Evolutionary conservation across 805 yeast species (phyloP).

Genomic region (Saccharomycopsis schoenii): DNA sequence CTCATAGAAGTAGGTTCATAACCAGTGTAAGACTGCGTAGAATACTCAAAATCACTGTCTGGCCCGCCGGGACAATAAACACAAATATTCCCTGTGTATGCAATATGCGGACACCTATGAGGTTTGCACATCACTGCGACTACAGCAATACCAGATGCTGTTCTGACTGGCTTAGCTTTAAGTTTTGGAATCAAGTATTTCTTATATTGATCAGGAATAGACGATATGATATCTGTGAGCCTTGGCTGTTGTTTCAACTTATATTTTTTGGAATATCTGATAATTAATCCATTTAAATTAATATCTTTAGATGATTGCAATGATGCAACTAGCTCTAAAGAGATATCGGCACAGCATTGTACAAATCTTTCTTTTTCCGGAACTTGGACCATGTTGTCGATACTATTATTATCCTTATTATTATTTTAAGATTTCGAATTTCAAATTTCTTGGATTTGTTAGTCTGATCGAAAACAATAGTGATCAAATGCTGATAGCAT

Average conservation of each 20-base stretch:
- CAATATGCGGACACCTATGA: conserved; percentile 97
- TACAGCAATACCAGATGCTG: conserved; percentile 97
- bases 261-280: conserved; percentile 78
- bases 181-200: conserved; percentile 84
- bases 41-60: conserved; percentile 94
- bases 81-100: conserved; percentile 96
- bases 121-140: conserved; percentile 99
- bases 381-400: conserved; percentile 26
- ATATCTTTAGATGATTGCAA: conserved; percentile 66
- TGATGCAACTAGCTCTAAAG: conserved; percentile 74
- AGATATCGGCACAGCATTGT: conserved; percentile 87
- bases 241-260: conserved; percentile 88
- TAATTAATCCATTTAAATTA: conserved; percentile 83
- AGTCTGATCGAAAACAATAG: background rate
- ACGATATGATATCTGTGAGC: conserved; percentile 84
- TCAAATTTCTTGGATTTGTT: too few species aligned
- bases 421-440: background rate
- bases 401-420: background rate
- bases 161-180: conserved; percentile 97
- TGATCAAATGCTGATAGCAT: background rate
- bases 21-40: conserved; percentile 97
- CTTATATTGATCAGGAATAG: conserved; percentile 94
- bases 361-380: conserved; percentile 91
- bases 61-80: conserved; percentile 99
- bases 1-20: conserved; percentile 99